Evolutionary conservation across 257 asterid species (phyloP).

Genomic region (Ballota nigra): DNA sequence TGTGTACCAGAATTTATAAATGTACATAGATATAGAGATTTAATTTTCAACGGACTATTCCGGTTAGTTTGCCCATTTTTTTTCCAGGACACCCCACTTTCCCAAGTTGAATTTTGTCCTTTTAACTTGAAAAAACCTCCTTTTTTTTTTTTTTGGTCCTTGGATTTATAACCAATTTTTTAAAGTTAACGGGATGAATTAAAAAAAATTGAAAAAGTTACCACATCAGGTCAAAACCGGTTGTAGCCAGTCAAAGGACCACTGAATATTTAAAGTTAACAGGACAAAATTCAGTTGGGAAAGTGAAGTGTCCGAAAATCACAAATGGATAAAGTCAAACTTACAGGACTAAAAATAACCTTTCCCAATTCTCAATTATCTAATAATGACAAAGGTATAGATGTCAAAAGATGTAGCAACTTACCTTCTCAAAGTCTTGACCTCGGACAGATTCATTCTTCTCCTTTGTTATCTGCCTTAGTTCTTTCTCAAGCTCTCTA

Average conservation of each 20-base stretch:
- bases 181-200: too few species aligned
- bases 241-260: too few species aligned
- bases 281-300: background rate
- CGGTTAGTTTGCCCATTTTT: background rate
- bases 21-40: background rate
- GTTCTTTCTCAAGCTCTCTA: slow-evolving; percentile 94
- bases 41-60: background rate
- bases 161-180: too few species aligned
- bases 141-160: too few species aligned
- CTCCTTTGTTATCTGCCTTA: slow-evolving; percentile 92
- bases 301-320: too few species aligned
- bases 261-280: too few species aligned
- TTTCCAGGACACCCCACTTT: background rate
- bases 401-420: background rate
- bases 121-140: too few species aligned
- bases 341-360: background rate
- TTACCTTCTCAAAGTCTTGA: slow-evolving; percentile 95
- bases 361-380: background rate
- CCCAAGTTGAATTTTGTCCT: background rate
- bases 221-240: too few species aligned
- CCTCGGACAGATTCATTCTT: slow-evolving; percentile 94
- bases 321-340: too few species aligned
- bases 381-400: background rate
- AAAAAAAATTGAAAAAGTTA: too few species aligned
- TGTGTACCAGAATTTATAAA: background rate